Conservation (phyloP, 208 protist genomes). For the Acanthamoeba healyi region DNA sequence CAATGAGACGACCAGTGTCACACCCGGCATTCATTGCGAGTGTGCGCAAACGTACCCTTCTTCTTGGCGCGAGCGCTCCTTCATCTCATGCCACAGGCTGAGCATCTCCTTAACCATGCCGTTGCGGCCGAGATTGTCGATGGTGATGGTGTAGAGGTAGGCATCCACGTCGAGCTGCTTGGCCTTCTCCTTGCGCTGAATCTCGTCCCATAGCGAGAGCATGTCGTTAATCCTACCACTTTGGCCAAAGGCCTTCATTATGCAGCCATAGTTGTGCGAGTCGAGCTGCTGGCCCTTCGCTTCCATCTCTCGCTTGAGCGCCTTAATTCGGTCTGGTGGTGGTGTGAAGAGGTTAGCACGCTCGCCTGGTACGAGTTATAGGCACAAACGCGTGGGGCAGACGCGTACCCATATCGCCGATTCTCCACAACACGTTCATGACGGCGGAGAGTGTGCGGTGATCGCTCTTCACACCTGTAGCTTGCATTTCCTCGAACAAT, state of each 20-base stretch:
- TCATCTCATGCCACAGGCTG: background rate
- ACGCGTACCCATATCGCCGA: conserved; percentile 10
- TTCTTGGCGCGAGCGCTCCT: background rate
- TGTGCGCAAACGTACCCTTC: background rate
- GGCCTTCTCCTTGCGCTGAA: background rate
- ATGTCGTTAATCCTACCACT: background rate
- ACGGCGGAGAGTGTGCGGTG: background rate
- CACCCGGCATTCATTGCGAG: background rate
- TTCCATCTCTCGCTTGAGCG: background rate
- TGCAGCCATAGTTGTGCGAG: conserved; percentile 4
- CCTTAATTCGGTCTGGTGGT: background rate
- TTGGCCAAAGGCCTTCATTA: background rate
- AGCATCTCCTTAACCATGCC: background rate
- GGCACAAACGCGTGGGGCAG: too few relatives aligned
- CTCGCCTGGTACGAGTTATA: too few relatives aligned
- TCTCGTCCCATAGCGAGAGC: background rate
- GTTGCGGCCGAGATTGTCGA: background rate
- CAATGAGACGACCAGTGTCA: background rate
- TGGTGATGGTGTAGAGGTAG: conserved; percentile 32
- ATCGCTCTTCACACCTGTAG: background rate
- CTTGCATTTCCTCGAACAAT: background rate
- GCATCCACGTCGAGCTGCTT: background rate
- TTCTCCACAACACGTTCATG: background rate
- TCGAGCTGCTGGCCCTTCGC: background rate
- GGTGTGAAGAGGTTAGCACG: too few relatives aligned